Conservation (phyloP, 2,329 filamentous ascomycete genomes). For the Ascosphaera aggregata region DNA sequence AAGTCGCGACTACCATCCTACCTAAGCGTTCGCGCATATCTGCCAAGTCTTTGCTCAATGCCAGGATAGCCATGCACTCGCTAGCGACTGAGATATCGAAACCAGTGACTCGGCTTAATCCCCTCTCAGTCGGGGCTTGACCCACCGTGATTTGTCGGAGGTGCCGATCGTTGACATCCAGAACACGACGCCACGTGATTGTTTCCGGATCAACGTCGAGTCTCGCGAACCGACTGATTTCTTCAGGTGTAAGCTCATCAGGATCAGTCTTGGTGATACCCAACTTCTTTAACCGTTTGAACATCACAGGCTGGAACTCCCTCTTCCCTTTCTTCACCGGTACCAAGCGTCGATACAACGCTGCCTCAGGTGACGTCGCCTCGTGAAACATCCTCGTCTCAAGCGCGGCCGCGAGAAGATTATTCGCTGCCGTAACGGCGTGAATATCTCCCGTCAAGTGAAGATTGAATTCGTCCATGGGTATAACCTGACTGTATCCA, state of each 20-base stretch:
- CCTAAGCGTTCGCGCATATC: slow-evolving; percentile 90
- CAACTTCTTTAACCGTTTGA: slow-evolving; percentile 80
- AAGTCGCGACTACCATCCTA: slow-evolving; percentile 86
- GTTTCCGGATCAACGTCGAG: slow-evolving; percentile 92
- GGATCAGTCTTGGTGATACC: slow-evolving; percentile 92
- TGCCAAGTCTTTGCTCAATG: slow-evolving; percentile 62
- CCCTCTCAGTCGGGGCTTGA: slow-evolving; percentile 73
- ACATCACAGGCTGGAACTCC: slow-evolving; percentile 73
- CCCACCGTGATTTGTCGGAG: slow-evolving; percentile 76
- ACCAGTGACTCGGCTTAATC: slow-evolving; percentile 64
- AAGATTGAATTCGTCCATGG: slow-evolving; percentile 99
- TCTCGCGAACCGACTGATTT: slow-evolving; percentile 70
- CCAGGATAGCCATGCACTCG: slow-evolving; percentile 96
- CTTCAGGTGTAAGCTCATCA: slow-evolving; percentile 70
- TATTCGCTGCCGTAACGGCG: slow-evolving; percentile 91
- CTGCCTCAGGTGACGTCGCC: slow-evolving; percentile 72
- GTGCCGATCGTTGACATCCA: slow-evolving; percentile 94
- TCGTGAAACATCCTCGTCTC: slow-evolving; percentile 98
- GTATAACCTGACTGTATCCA: slow-evolving; percentile 96
- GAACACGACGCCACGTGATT: slow-evolving; percentile 87
- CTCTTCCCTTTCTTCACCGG: slow-evolving; percentile 77
- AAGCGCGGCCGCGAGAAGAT: slow-evolving; percentile 83
- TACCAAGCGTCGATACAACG: slow-evolving; percentile 71
- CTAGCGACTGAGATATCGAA: slow-evolving; percentile 97
- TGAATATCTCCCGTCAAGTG: slow-evolving; percentile 96